Conservation (phyloP, 176 grass and related monocot genomes). For the Lolium multiflorum region DNA sequence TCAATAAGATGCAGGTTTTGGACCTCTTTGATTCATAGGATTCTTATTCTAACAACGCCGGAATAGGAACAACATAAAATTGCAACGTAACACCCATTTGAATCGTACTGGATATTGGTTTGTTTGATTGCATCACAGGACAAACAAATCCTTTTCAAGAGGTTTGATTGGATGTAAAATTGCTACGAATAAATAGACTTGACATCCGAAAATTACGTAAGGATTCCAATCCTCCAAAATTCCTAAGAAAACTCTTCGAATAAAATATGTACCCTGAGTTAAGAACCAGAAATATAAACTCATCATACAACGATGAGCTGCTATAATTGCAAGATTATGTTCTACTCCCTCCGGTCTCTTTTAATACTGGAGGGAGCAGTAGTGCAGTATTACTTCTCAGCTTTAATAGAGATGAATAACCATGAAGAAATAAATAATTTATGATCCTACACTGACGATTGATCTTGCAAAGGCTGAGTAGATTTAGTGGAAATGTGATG, state of each 20-base stretch:
- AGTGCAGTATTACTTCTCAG: background rate
- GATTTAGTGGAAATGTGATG: background rate
- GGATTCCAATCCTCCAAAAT: background rate
- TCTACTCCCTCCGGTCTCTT: too few species aligned
- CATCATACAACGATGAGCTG: background rate
- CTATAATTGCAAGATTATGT: background rate
- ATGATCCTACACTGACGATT: background rate
- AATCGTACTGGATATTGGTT: background rate
- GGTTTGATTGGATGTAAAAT: background rate
- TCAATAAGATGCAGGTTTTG: background rate
- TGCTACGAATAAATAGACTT: background rate
- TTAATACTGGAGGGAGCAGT: background rate
- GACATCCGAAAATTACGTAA: background rate
- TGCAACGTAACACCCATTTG: background rate
- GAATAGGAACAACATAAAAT: background rate
- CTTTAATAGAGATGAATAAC: background rate
- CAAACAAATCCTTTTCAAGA: background rate
- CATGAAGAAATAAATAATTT: conserved; percentile 3
- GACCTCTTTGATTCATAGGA: background rate
- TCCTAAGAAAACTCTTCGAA: background rate
- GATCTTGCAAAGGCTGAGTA: background rate
- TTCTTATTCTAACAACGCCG: background rate
- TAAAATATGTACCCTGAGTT: background rate
- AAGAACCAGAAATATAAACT: background rate
- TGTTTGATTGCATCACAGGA: background rate